Base-by-base conservation (phyloP, 2,329 filamentous ascomycete genomes). In the Cadophora sp. region DNA sequence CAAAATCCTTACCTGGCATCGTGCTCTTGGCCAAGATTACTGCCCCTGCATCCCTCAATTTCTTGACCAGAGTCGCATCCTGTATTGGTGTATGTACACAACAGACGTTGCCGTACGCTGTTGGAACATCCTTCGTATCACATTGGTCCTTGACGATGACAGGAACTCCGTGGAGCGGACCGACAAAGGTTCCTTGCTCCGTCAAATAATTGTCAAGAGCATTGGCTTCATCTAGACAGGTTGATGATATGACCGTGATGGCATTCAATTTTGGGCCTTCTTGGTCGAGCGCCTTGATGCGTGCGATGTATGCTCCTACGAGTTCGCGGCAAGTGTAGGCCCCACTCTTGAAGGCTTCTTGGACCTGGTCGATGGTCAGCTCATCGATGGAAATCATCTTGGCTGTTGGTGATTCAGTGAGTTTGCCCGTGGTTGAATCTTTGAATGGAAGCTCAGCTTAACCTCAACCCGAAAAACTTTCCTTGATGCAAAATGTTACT, bases 81-180 rank as follows among this genome's bases (percentile, higher is more conserved):
- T 63, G 22, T 2, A 37, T 62, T 40, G 69, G 64, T 1, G 65
- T 64, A 64, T 69, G 66, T 26, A 68, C 58, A 5, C 68, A 68
- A 8, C 59, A 65, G 14, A 67, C 62, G 7, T 71, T 73, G 9
- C 72, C 72, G 62, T 69, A 71, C 3, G 69, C 68, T 26, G 71
- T 88, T 83, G 87, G 86, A 70, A 81, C 72, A 72, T 88, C 86
- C 1, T 78, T 76, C 0, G 86, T 89, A 34, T 84, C 86, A 65
- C 88, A 88, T 73, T 87, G 87, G 75, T 87, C 85, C 76, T 89
- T 89, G 77, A 89, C 83, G 24, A 89, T 77, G 51, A 89, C 84
- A 0, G 87, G 87, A 5, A 89, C 80, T 2, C 87, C 87, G 76
- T 89, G 86, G 0, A 88, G 78, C 4, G 84, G 46, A 4, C 76